These are phyloP conservation scores for Toxicodendron radicans DNA, from an alignment of 345 rosid genomes.

Conservation along the genomic window DNA sequence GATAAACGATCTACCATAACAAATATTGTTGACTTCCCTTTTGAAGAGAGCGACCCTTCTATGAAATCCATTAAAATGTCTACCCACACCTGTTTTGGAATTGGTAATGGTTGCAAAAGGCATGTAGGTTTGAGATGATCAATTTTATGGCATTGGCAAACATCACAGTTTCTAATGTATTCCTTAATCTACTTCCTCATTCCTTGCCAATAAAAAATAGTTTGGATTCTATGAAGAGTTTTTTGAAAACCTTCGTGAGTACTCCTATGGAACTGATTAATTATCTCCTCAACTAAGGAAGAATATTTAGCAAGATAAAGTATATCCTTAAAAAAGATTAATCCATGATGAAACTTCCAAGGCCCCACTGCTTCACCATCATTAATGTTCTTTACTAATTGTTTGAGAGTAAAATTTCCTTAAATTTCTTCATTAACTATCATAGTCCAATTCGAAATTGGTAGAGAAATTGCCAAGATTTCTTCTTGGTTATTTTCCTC, in stretches of 20 bases:
- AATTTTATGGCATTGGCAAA: neutral
- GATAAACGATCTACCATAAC: neutral
- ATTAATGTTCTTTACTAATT: too few species aligned
- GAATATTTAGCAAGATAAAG: neutral
- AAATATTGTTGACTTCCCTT: neutral
- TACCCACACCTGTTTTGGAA: neutral
- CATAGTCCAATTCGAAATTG: too few species aligned
- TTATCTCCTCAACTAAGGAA: neutral
- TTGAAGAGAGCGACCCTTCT: neutral
- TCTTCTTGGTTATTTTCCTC: too few species aligned
- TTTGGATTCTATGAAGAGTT: neutral
- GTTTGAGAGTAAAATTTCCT: neutral
- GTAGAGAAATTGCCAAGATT: too few species aligned
- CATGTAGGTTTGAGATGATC: neutral
- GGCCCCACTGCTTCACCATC: neutral
- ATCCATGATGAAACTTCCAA: neutral
- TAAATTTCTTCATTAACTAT: too few species aligned
- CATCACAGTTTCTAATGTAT: neutral
- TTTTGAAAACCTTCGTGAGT: too few species aligned
- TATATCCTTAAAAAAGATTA: too few species aligned
- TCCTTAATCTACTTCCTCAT: neutral
- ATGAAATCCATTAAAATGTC: too few species aligned
- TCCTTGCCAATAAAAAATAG: neutral
- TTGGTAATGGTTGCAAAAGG: slow-evolving; percentile 2
- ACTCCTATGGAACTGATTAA: neutral